A percentile compares a stretch with the other conserved stretches of the same genome.
Evolutionary conservation across 345 rosid species (phyloP).

Genomic region (Sisymbrium irio): DNA sequence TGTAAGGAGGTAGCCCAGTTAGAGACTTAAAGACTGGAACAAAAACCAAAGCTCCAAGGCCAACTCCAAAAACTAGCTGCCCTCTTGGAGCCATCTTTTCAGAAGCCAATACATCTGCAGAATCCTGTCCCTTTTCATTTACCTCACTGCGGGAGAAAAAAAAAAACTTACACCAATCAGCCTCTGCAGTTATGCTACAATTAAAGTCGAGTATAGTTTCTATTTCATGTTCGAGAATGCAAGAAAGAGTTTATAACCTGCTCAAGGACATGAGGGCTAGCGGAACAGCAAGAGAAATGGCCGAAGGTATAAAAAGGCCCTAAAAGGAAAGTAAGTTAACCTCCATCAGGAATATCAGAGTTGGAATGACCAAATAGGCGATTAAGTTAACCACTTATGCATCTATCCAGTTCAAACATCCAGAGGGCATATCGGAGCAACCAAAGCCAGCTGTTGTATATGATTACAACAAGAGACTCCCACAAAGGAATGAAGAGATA

Average conservation of each 20-base stretch:
- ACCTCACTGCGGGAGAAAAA: conserved; percentile 62
- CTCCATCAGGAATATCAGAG: conserved; percentile 6
- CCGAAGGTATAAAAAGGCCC: conserved; percentile 73
- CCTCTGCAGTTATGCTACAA: background rate
- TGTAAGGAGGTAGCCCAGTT: conserved; percentile 94
- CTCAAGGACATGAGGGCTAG: conserved; percentile 84
- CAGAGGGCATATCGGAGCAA: background rate
- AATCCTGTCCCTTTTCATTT: conserved; percentile 70
- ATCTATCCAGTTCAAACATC: background rate
- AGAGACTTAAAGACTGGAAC: conserved; percentile 92
- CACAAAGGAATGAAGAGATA: background rate
- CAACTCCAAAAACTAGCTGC: conserved; percentile 75
- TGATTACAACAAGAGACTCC: background rate
- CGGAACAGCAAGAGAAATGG: conserved; percentile 77
- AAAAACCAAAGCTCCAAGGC: conserved; percentile 82
- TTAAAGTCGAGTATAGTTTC: background rate
- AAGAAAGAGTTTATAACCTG: conserved; percentile 51
- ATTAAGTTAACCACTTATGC: background rate
- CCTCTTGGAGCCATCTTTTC: conserved; percentile 97
- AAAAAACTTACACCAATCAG: conserved; percentile 31
- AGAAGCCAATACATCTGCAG: conserved; percentile 61
- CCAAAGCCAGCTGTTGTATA: background rate
- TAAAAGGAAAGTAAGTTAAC: conserved; percentile 33
- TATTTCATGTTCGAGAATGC: conserved; percentile 7
- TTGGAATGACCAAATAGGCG: background rate